A percentile compares a stretch with the other conserved stretches of the same genome.
These are phyloP conservation scores for Colletotrichum abscissum DNA, from an alignment of 2,329 filamentous ascomycete species.

Conservation along the genomic window DNA sequence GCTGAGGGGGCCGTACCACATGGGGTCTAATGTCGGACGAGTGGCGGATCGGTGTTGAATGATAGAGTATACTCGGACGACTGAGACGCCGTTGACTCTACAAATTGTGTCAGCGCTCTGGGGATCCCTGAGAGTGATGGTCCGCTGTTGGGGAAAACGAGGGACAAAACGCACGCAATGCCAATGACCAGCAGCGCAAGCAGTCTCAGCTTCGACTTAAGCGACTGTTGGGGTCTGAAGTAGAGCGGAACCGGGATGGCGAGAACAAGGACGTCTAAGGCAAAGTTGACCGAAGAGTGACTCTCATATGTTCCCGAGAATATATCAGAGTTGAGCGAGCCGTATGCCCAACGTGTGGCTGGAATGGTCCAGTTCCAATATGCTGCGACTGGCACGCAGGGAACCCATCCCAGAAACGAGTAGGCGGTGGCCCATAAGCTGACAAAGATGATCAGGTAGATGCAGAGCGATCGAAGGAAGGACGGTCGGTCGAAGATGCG, in stretches of 20 bases:
- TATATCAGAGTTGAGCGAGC: slow-evolving; percentile 38
- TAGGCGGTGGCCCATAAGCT: slow-evolving; percentile 41
- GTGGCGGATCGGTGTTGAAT: slow-evolving; percentile 44
- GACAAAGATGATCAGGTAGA: slow-evolving; percentile 20
- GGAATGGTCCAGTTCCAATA: slow-evolving; percentile 37
- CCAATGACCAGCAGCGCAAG: slow-evolving; percentile 45
- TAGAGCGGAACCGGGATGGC: slow-evolving; percentile 46
- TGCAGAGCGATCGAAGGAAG: slow-evolving; percentile 39
- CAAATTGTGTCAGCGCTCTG: background rate
- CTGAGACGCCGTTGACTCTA: slow-evolving; percentile 41
- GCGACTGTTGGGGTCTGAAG: slow-evolving; percentile 39
- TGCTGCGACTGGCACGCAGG: slow-evolving; percentile 41
- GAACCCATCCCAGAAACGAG: slow-evolving; percentile 43
- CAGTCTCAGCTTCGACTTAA: slow-evolving; percentile 41
- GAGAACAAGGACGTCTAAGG: slow-evolving; percentile 46
- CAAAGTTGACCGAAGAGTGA: slow-evolving; percentile 47
- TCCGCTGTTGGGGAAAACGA: background rate
- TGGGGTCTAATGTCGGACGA: slow-evolving; percentile 46
- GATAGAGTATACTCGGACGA: slow-evolving; percentile 45
- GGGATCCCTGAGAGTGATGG: background rate
- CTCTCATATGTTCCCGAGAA: slow-evolving; percentile 47
- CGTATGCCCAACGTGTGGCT: slow-evolving; percentile 45
- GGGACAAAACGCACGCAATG: slow-evolving; percentile 38
- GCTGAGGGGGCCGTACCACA: slow-evolving; percentile 44
- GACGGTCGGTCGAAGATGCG: slow-evolving; percentile 45